These are phyloP conservation scores for Blastobotrys raffinosifermentans DNA, from an alignment of 1,139 yeast genomes.

Conservation along the genomic window DNA sequence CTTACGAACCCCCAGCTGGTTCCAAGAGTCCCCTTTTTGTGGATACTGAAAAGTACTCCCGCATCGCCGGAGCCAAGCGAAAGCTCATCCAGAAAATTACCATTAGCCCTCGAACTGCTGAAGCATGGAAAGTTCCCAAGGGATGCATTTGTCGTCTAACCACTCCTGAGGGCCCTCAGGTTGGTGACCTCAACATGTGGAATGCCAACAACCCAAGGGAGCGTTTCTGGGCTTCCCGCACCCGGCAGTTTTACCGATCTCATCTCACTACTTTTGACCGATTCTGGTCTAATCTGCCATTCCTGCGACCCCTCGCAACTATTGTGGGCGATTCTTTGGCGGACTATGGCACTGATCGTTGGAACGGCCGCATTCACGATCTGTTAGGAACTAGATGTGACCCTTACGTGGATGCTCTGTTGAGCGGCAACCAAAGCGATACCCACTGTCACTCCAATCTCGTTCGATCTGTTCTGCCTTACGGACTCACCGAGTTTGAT, in stretches of 20 bases:
- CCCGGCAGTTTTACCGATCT: constrained; percentile 61
- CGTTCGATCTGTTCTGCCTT: constrained; percentile 51
- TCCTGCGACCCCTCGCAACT: constrained; percentile 56
- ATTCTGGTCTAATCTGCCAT: constrained; percentile 60
- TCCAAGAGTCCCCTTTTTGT: constrained; percentile 46
- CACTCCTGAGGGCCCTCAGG: constrained; percentile 67
- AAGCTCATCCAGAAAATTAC: constrained; percentile 35
- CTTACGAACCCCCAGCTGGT: constrained; percentile 47
- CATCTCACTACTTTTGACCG: constrained; percentile 60
- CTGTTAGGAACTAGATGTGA: constrained; percentile 64
- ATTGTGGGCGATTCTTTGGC: constrained; percentile 55
- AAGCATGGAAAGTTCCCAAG: constrained; percentile 57
- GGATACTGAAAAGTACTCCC: constrained; percentile 42
- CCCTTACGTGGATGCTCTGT: constrained; percentile 58
- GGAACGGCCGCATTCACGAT: constrained; percentile 64
- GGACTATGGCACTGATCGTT: constrained; percentile 52
- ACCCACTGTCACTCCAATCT: constrained; percentile 64
- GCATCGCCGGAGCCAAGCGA: constrained; percentile 40
- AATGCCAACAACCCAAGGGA: constrained; percentile 55
- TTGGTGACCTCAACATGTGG: constrained; percentile 65
- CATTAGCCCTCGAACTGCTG: constrained; percentile 51
- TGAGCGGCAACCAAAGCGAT: constrained; percentile 53
- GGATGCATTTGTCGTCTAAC: constrained; percentile 53
- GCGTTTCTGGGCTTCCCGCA: constrained; percentile 63
- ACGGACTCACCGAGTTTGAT: constrained; percentile 58